A percentile compares a stretch with the other conserved stretches of the same genome.
Conservation (phyloP, 495 filamentous ascomycete genomes). For the Amorphotheca resinae region DNA sequence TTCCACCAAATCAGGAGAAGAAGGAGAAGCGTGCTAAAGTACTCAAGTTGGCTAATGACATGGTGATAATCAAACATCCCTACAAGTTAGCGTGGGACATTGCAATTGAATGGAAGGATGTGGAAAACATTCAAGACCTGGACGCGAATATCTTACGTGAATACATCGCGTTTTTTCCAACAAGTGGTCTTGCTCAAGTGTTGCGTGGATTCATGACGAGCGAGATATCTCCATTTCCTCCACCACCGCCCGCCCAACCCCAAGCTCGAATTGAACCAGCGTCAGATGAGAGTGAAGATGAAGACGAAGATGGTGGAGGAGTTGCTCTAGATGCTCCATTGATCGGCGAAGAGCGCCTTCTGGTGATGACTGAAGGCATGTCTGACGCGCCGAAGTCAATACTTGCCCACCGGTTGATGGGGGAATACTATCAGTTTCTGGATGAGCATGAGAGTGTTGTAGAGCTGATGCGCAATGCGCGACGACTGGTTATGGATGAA, state of each 20-base stretch:
- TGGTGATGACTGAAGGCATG: conserved; percentile 77
- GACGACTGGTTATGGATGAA: conserved; percentile 45
- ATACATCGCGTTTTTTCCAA: conserved; percentile 74
- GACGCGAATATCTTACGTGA: conserved; percentile 64
- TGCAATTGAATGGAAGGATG: conserved; percentile 77
- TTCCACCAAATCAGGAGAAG: conserved; percentile 50
- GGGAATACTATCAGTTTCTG: conserved; percentile 69
- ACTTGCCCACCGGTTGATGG: conserved; percentile 73
- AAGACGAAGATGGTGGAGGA: conserved; percentile 40
- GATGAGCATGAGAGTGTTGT: conserved; percentile 80
- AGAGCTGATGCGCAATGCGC: conserved; percentile 63
- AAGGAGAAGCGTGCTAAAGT: conserved; percentile 54
- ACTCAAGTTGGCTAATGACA: conserved; percentile 62
- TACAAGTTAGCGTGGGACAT: conserved; percentile 86
- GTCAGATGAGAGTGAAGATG: conserved; percentile 23
- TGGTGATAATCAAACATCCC: conserved; percentile 93
- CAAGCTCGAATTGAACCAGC: conserved; percentile 9
- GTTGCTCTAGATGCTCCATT: conserved; percentile 37
- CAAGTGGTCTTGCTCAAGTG: conserved; percentile 67
- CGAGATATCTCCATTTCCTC: conserved; percentile 73
- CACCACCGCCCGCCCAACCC: conserved; percentile 10
- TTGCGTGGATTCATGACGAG: conserved; percentile 70
- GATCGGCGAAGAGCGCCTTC: conserved; percentile 56
- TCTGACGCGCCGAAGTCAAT: conserved; percentile 55
- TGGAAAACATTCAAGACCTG: conserved; percentile 54